phyloP scores from a whole-genome alignment of 169 alveolate genomes.

The Amoebophrya sp. region DNA sequence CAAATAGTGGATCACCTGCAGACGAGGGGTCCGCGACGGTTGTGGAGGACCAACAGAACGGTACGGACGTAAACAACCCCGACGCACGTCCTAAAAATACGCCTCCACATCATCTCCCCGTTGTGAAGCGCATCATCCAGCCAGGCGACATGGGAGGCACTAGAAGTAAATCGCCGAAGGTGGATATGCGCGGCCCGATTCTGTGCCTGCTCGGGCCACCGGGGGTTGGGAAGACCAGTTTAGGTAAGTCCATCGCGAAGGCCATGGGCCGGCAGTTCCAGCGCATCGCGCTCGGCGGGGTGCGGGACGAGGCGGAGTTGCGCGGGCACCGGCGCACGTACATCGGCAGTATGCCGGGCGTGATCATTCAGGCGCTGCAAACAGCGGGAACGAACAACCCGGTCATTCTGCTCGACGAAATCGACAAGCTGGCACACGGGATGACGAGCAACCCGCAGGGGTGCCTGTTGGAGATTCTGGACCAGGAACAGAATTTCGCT shows the following conservation, averaged over 20 bases:
- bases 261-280: slow-evolving; percentile 75
- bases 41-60: no score
- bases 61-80: no score
- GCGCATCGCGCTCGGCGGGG: slow-evolving; percentile 80
- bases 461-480: slow-evolving; percentile 75
- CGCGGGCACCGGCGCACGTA: slow-evolving; percentile 91
- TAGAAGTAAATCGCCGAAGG: slow-evolving; percentile 28
- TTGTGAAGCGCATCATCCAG: no score
- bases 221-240: slow-evolving; percentile 92
- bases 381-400: slow-evolving; percentile 40
- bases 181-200: slow-evolving; percentile 72
- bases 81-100: no score
- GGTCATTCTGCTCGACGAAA: slow-evolving; percentile 73
- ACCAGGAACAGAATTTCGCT: slow-evolving; percentile 70
- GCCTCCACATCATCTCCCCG: no score
- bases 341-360: slow-evolving; percentile 92
- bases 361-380: slow-evolving; percentile 56
- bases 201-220: slow-evolving; percentile 91
- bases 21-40: no score
- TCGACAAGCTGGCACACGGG: slow-evolving; percentile 72
- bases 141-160: no score
- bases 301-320: slow-evolving; percentile 84
- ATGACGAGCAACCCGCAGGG: background rate
- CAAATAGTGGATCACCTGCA: no score
- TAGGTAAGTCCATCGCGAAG: slow-evolving; percentile 80